phyloP scores from a whole-genome alignment of 768 basidiomycete species.

The Pisolithus microcarpus region DNA sequence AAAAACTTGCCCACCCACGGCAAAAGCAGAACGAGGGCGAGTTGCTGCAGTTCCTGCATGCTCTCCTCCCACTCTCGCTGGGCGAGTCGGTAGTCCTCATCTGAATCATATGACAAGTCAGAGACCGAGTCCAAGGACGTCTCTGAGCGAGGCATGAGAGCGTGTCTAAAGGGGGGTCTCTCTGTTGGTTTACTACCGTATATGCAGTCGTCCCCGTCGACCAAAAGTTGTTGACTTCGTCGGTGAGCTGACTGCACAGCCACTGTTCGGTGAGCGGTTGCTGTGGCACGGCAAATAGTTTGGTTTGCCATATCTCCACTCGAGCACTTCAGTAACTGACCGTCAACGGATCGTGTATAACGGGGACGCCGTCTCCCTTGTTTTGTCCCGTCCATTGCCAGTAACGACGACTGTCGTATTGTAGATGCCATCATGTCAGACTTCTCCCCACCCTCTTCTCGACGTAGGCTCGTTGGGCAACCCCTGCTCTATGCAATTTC shows the following conservation, averaged over 20 bases:
- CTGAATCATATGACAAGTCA: constrained; percentile 46
- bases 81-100: constrained; percentile 68
- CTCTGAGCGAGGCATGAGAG: constrained; percentile 54
- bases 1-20: constrained; percentile 87
- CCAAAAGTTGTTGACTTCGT: too few species aligned
- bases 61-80: constrained; percentile 95
- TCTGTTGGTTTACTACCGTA: neutral
- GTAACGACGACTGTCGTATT: neutral
- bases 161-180: constrained; percentile 2
- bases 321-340: neutral
- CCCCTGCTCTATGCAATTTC: constrained; percentile 74
- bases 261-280: neutral
- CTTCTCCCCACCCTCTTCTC: constrained; percentile 21
- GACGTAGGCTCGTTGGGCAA: constrained; percentile 64
- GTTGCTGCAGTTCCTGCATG: constrained; percentile 73
- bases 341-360: neutral
- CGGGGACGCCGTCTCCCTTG: neutral
- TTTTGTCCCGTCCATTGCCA: constrained; percentile 2
- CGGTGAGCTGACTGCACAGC: too few species aligned
- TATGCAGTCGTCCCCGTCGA: neutral
- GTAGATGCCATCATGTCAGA: constrained; percentile 51
- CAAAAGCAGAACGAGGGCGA: constrained; percentile 71
- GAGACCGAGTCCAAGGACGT: constrained; percentile 50
- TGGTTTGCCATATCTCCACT: neutral
- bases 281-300: neutral